Evolutionary conservation across 2,329 filamentous ascomycete species (phyloP).

Genomic region (Ophiosphaerella herpotricha): DNA sequence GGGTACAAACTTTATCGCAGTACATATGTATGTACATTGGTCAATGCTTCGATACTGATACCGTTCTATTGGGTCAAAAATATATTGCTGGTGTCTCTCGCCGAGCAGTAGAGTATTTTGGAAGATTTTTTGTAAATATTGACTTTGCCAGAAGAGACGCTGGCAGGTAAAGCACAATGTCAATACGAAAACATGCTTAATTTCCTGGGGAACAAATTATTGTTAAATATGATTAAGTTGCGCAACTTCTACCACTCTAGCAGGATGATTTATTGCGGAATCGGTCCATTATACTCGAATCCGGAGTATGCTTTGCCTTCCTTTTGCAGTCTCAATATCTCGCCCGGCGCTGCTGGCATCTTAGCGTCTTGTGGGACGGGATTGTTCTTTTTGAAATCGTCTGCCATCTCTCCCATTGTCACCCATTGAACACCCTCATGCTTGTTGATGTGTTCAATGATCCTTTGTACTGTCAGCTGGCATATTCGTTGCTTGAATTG

Average conservation of each 20-base stretch:
- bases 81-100: too few relatives aligned
- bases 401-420: slow-evolving; percentile 72
- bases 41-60: slow-evolving; percentile 1
- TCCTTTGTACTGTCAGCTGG: slow-evolving; percentile 31
- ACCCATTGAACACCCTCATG: slow-evolving; percentile 68
- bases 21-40: background rate
- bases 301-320: slow-evolving; percentile 33
- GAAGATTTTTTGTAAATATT: too few relatives aligned
- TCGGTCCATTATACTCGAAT: slow-evolving; percentile 25
- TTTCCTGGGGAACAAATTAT: background rate
- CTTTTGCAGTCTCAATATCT: slow-evolving; percentile 55
- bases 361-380: slow-evolving; percentile 61
- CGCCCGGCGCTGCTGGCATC: slow-evolving; percentile 62
- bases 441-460: slow-evolving; percentile 72
- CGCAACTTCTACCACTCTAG: background rate
- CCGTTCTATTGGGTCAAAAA: too few relatives aligned
- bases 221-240: background rate
- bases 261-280: slow-evolving; percentile 7
- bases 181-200: too few relatives aligned
- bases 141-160: too few relatives aligned
- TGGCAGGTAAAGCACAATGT: too few relatives aligned
- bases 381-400: slow-evolving; percentile 73
- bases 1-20: slow-evolving; percentile 2
- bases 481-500: background rate
- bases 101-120: too few relatives aligned